A percentile compares a stretch with the other conserved stretches of the same genome.
phyloP scores from a whole-genome alignment of 2,329 filamentous ascomycete species.

The Hymenoscyphus albidus region DNA sequence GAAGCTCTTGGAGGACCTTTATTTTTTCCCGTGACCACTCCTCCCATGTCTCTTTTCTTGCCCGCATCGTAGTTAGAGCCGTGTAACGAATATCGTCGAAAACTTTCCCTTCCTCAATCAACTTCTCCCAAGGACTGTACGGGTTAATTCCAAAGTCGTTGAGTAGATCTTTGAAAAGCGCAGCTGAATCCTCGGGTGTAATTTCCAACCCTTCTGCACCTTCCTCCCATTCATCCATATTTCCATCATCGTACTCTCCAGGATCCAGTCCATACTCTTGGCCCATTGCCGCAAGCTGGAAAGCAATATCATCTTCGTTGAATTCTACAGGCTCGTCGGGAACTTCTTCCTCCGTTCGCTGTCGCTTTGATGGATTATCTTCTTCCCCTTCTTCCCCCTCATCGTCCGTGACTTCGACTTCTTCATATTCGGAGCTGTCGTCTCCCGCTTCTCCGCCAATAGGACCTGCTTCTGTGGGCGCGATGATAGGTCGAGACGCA shows the following conservation, averaged over 20 bases:
- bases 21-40: slow-evolving; percentile 80
- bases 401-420: slow-evolving; percentile 42
- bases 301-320: slow-evolving; percentile 90
- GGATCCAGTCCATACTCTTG: slow-evolving; percentile 76
- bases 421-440: slow-evolving; percentile 70
- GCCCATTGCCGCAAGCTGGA: slow-evolving; percentile 85
- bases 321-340: slow-evolving; percentile 64
- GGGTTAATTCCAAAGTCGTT: slow-evolving; percentile 80
- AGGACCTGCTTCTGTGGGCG: slow-evolving; percentile 15
- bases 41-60: slow-evolving; percentile 77
- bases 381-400: slow-evolving; percentile 45
- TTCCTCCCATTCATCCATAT: slow-evolving; percentile 61
- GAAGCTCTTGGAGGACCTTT: slow-evolving; percentile 64
- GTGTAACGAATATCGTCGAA: slow-evolving; percentile 86
- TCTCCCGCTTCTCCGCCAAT: slow-evolving; percentile 40
- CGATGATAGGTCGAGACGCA: slow-evolving; percentile 22
- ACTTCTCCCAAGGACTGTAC: slow-evolving; percentile 86
- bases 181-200: slow-evolving; percentile 70
- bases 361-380: slow-evolving; percentile 48
- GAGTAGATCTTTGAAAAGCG: slow-evolving; percentile 80
- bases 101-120: slow-evolving; percentile 77
- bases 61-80: slow-evolving; percentile 73
- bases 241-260: slow-evolving; percentile 69
- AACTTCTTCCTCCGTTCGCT: slow-evolving; percentile 43
- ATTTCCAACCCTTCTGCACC: slow-evolving; percentile 67